Base-by-base conservation (phyloP, 177 flowering plant species). In the Telopea speciosissima region DNA sequence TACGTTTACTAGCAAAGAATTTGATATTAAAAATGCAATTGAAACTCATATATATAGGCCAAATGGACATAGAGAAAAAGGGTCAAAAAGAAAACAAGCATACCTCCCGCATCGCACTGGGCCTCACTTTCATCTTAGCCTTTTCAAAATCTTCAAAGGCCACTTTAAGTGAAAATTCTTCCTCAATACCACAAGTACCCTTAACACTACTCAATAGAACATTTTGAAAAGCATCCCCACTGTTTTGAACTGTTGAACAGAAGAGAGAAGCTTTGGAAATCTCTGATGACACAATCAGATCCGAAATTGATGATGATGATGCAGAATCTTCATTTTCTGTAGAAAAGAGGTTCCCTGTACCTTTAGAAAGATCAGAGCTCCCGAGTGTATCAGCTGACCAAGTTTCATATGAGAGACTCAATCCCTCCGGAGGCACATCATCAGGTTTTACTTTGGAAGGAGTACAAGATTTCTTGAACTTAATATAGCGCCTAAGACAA, bases 101-200 rank as follows among this genome's bases (percentile, higher is more conserved):
- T 91, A 96, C 99, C 98, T 93, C 99, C 74, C 97, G 81, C 99
- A 96, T 93, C 61, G 99, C 99, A 76, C 99, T 96, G 23, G 99
- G 99, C 76, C 92, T 85, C 70, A 91, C 86, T 89, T 87, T 94
- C 80, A 81, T 78, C 78, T 82, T 86, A 42, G 99, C 99, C 78
- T 80, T 90, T 60, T 93, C 97, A 85, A 96, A 91, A 80, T 91
- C 96, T 68, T 85, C 90, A 78, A 81, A 77, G 60, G 81, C 56
- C 49, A 90, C 75, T 65, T 69, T 82, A 62, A 89, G 74, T 45
- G 63, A 69, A 72, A 14, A 54, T 24, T 80, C 81, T 72, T 76
- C 75, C 49, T 68, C 74, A 59, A 42, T 61, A 3, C 10, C 25
- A 66, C 26, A 62, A 69, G 60, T 40, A 72, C 56, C 69, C 31